These are phyloP conservation scores for Cucumis sativus DNA, from an alignment of 306 rosid genomes.

Conservation along the genomic window Cucumber_9930_V3 NC_026660.2:23980001-23980500, in stretches of 20 bases:
- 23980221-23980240: slow-evolving; percentile 70
- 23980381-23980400: too few species aligned
- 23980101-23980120: slow-evolving; percentile 60
- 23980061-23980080: slow-evolving; percentile 59
- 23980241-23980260: slow-evolving; percentile 23
- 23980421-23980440: too few species aligned
- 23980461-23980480: too few species aligned
- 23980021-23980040: slow-evolving; percentile 54
- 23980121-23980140: slow-evolving; percentile 84
- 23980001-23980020: slow-evolving; percentile 38
- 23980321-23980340: too few species aligned
- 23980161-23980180: slow-evolving; percentile 40
- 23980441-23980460: too few species aligned
- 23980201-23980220: slow-evolving; percentile 94
- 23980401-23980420: too few species aligned
- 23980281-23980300: not conserved
- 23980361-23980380: too few species aligned
- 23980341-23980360: too few species aligned
- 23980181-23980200: slow-evolving; percentile 94
- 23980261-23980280: not conserved
- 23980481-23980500: too few species aligned
- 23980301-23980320: too few species aligned
- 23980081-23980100: slow-evolving; percentile 64
- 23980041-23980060: slow-evolving; percentile 39
- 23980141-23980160: slow-evolving; percentile 55